Evolutionary conservation across 768 basidiomycete genomes (phyloP), one percentile per base, ranked within the genome.

Genomic region (Amanita jacksonii): DNA sequence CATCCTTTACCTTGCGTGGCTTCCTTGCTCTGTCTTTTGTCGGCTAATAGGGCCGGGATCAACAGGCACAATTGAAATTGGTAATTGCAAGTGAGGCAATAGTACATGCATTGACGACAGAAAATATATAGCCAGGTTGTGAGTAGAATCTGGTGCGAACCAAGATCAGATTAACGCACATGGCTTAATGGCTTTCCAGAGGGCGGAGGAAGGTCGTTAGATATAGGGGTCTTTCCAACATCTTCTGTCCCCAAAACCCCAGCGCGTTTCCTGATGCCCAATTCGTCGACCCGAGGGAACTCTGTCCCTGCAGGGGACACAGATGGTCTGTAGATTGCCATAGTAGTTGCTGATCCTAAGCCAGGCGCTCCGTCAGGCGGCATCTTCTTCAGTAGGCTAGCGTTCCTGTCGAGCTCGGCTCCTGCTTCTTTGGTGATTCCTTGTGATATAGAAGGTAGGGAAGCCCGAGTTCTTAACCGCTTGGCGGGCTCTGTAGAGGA

Each of bases 141-240:
- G 64, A 78, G 71, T 67, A 72, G 62, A 59, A 62, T 69, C 65
- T 58, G 51, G 62, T 60, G 51, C 56, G 55, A 58, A 57, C 61
- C 58, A 68, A 76, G 68, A 77, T 78, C 81, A 69, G 70, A 76
- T 70, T 75, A 74, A 87, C 85, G 83, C 77, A 89, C 85, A 79
- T 89, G 85, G 64, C 75, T 79, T 69, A 87, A 63, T 53, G 85
- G 79, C 59, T 77, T 79, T 51, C 76, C 72, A 49, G 74, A 62
- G 42, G 76, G 66, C 32, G 66, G 56, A 48, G 72, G 69, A 48
- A 69, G 54, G 46, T 61, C 59, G 45, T 62, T 49, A 48, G 59
- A 48, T 39, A 48, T 49, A 44, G 34, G 49, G 41, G 51, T 57
- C 45, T 49, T 51, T 42, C 52, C 49, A 47, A 52, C 52, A 41